These are phyloP conservation scores for Oryza meyeriana DNA, from an alignment of 176 grass and related monocot genomes.

Conservation along the genomic window DNA sequence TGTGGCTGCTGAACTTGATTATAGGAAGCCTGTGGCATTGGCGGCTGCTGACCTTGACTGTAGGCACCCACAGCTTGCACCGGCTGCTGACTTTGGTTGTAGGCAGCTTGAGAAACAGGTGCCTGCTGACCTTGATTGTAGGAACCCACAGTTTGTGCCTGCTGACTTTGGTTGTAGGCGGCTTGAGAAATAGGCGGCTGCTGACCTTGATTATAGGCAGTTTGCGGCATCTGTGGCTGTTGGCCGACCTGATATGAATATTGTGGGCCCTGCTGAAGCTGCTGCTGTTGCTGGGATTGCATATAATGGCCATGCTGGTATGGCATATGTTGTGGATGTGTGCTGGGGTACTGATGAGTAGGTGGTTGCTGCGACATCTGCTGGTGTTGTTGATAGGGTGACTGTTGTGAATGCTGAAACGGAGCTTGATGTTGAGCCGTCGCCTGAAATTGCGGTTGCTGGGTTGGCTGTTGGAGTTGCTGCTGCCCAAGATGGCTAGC, in stretches of 20 bases:
- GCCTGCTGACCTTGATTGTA: constrained; percentile 32
- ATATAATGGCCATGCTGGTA: constrained; percentile 69
- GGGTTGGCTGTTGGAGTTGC: constrained; percentile 34
- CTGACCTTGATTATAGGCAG: constrained; percentile 35
- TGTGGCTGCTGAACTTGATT: constrained; percentile 53
- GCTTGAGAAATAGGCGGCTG: constrained; percentile 29
- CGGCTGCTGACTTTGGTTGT: constrained; percentile 40
- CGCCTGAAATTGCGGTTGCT: constrained; percentile 41
- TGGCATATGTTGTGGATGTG: constrained; percentile 26
- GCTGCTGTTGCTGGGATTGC: constrained; percentile 47
- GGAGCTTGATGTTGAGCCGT: constrained; percentile 36
- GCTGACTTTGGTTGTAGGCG: constrained; percentile 39
- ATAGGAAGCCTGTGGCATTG: constrained; percentile 27
- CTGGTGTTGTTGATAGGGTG: constrained; percentile 47
- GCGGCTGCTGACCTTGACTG: constrained; percentile 30
- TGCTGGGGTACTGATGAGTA: constrained; percentile 29
- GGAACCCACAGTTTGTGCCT: constrained; percentile 5
- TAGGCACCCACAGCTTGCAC: constrained; percentile 2
- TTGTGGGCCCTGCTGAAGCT: constrained; percentile 43
- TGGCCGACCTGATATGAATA: constrained; percentile 60
- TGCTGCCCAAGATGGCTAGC: constrained; percentile 22
- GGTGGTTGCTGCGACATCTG: constrained; percentile 47
- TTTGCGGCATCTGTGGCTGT: constrained; percentile 32
- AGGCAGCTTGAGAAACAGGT: constrained; percentile 25
- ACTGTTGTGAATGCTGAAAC: constrained; percentile 43